Evolutionary conservation across 495 filamentous ascomycete species (phyloP), one percentile per base, ranked within the genome.

Genomic region (Podospora australis): DNA sequence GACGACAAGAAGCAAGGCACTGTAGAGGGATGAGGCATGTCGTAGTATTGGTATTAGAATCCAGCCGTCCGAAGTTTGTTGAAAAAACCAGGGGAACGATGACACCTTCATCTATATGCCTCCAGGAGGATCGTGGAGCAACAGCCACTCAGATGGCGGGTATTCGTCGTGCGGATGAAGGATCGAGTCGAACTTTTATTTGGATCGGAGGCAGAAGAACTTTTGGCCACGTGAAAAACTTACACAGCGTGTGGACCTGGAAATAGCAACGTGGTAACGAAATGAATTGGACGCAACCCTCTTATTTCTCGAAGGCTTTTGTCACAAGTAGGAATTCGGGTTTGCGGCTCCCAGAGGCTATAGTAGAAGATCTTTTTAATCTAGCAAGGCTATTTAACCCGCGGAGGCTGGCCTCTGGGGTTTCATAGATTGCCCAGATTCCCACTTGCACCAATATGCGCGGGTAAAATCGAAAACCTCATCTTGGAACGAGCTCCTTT

Each of bases 261-360:
- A 21, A 9, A 36, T 44, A 38, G 44, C 38, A 55, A 23, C 25
- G 46, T 50, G 17, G 49, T 51, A 51, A 20, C 42, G 28, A n/a
- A 23, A 19, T 14, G 26, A 32, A 46, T 42, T 53, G 42, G 29
- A 25, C 25, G 13, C 25, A 24, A 19, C 39, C 20, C 25, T 26
- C 19, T 25, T 26, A 47, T 34, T 48, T 48, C 20, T 30, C 29
- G 17, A 39, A 17, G 25, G 2, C 26, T 40, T 17, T 44, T 24
- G 6, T n/a, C 26, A 23, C n/a, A 3, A 43, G 19, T 10, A 24
- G 6, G 29, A 49, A 46, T 48, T 55, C 39, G 56, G 54, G 39
- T 17, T 49, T 59, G 56, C 54, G 56, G 59, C 54, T 55, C 54
- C 50, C n/a, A 46, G 52, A 39, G 56, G 53, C 30, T 54, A 59